A percentile compares a stretch with the other conserved stretches of the same genome.
Conservation (phyloP, 2,329 filamentous ascomycete species). For the Diplodia corticola region DNA sequence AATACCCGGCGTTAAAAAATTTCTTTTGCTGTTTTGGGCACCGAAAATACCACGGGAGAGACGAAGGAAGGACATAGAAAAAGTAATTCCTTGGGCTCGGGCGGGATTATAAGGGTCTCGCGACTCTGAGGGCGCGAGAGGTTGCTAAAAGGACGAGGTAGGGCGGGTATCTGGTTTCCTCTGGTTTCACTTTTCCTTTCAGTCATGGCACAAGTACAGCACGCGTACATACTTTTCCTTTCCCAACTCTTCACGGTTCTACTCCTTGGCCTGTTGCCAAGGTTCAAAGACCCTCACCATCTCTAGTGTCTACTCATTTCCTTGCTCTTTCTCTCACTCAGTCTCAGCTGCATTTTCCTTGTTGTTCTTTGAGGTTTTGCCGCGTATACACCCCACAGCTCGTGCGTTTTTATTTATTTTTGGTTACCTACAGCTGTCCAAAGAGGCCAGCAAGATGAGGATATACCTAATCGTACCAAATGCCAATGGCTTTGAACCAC, state of each 20-base stretch:
- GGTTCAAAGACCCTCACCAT: neutral
- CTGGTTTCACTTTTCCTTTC: neutral
- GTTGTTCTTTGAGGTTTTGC: no score
- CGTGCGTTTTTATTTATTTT: neutral
- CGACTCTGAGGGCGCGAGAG: neutral
- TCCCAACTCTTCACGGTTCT: neutral
- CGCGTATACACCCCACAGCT: neutral
- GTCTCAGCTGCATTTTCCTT: neutral
- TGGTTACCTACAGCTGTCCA: neutral
- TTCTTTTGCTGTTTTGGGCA: neutral
- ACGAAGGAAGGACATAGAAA: neutral
- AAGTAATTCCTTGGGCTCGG: neutral
- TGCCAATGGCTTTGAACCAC: neutral
- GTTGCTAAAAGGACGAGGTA: neutral
- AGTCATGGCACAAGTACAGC: neutral
- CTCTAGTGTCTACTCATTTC: neutral
- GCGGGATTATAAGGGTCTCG: neutral
- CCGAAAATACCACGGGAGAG: neutral
- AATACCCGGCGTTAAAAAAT: neutral
- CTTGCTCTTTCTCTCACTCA: neutral
- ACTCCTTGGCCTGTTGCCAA: neutral
- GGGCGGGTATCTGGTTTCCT: neutral
- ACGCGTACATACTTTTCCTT: neutral
- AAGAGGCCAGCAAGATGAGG: neutral
- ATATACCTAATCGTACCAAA: neutral